phyloP scores from a whole-genome alignment of 2,329 filamentous ascomycete species.

The Xylariaceae sp. region DNA sequence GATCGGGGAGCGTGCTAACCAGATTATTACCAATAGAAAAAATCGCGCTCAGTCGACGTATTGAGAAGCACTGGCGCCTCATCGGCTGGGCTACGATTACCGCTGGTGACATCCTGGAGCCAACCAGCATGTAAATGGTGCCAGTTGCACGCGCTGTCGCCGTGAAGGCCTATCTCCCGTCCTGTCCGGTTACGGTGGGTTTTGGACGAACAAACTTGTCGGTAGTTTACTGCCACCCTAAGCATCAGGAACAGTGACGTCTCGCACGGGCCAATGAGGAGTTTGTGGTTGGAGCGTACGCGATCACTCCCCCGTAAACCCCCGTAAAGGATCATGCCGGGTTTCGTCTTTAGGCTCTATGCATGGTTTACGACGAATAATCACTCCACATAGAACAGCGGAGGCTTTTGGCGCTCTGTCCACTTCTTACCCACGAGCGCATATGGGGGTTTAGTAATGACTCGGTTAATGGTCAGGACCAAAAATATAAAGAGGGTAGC shows the following conservation, averaged over 20 bases:
- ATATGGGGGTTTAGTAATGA: not conserved
- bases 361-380: not conserved
- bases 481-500: not conserved
- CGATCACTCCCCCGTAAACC: too few relatives aligned
- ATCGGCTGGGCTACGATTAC: slow-evolving; percentile 39
- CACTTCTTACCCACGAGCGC: too few relatives aligned
- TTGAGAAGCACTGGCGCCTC: slow-evolving; percentile 58
- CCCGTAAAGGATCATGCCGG: not conserved
- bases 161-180: not conserved
- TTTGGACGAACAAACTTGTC: not conserved
- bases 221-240: not conserved
- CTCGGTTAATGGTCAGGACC: not conserved
- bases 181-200: not conserved
- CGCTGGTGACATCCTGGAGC: slow-evolving; percentile 17
- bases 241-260: not conserved
- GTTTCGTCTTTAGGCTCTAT: not conserved
- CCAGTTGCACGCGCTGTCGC: not conserved
- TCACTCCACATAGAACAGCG: too few relatives aligned
- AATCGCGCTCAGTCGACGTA: slow-evolving; percentile 91
- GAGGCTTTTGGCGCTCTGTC: too few relatives aligned
- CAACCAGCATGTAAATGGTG: slow-evolving; percentile 12
- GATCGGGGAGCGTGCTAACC: slow-evolving; percentile 1
- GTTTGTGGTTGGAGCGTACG: not conserved
- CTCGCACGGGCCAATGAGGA: not conserved
- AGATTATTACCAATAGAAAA: slow-evolving; percentile 55